Evolutionary conservation across 176 grass and related monocot species (phyloP), one percentile per base, ranked within the genome.

Genomic region (Juncus effusus): DNA sequence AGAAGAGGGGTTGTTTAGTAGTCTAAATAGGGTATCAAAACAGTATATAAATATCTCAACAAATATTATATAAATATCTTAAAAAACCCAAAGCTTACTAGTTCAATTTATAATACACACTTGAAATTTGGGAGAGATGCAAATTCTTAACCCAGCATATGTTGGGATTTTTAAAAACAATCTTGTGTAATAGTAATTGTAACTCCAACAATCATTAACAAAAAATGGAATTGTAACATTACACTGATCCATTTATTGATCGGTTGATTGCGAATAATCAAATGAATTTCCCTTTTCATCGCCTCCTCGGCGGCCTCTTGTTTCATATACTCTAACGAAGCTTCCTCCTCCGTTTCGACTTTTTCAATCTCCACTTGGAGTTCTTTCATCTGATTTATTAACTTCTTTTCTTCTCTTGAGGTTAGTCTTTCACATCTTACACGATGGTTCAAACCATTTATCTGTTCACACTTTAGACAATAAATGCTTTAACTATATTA

Each of bases 401-500:
- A 63, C 8, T 40, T 38, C 5, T 63, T 63, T 63, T 63, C 61
- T 63, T 63, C 61, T 13, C 40, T 38, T 14, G 61, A 37, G 40
- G 38, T 63, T 13, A 63, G 38, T 0, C 11, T 63, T 12, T 63
- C 40, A 12, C 40, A 13, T 41, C 40, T 4, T 37, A 63, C 28
- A 38, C 13, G 61, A 41, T 63, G 61, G 10, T 63, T 44, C 61
- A 63, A 63, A 13, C 38, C 8, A 19, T 63, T 63, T 15, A 63
- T 40, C 61, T 63, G 40, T 63, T 38, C 13, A 59, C 7, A 59
- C 13, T 59, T 16, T 13, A 6, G 2, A 59, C 13, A 59, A 59
- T 6, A 6, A 47, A 28, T 16, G 16, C 7, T 59, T 13, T 7
- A 16, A 4, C 14, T 59, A 4, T 6, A 3, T 59, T 13, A 35